These are phyloP conservation scores for Saturnispora hagleri DNA, from an alignment of 805 yeast genomes.

Conservation along the genomic window DNA sequence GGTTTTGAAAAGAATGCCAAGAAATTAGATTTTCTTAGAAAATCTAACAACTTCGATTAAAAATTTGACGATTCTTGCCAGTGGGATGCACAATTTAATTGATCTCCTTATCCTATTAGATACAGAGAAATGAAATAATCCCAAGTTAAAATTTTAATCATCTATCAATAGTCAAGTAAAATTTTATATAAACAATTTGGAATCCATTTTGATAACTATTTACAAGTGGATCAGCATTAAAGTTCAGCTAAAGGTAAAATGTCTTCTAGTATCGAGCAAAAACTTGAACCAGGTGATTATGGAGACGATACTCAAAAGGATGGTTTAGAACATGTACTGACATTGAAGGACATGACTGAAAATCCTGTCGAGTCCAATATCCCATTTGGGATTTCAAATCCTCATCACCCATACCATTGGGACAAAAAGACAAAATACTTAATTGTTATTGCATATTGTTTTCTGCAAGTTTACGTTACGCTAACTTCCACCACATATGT, in stretches of 20 bases:
- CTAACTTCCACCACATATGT: constrained; percentile 28
- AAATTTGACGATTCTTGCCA: neutral
- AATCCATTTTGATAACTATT: neutral
- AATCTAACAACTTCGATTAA: neutral
- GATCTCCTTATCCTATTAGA: neutral
- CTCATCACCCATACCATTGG: constrained; percentile 29
- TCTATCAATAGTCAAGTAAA: neutral
- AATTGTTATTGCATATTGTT: constrained; percentile 22
- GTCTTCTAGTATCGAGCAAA: neutral
- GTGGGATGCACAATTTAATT: neutral
- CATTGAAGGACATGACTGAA: constrained; percentile 18
- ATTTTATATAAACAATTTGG: neutral
- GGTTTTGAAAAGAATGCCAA: neutral
- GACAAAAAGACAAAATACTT: constrained; percentile 18
- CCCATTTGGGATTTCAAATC: constrained; percentile 21
- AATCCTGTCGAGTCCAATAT: constrained; percentile 25
- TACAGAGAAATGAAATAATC: neutral
- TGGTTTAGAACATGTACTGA: constrained; percentile 12
- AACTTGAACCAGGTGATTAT: constrained; percentile 11
- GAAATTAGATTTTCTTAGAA: neutral
- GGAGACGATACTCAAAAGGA: constrained; percentile 12
- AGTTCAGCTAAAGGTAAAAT: neutral
- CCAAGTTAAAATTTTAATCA: neutral
- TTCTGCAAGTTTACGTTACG: constrained; percentile 25
- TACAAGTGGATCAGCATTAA: neutral